phyloP scores from a whole-genome alignment of 805 yeast species.

The Teunomyces gatunensis region DNA sequence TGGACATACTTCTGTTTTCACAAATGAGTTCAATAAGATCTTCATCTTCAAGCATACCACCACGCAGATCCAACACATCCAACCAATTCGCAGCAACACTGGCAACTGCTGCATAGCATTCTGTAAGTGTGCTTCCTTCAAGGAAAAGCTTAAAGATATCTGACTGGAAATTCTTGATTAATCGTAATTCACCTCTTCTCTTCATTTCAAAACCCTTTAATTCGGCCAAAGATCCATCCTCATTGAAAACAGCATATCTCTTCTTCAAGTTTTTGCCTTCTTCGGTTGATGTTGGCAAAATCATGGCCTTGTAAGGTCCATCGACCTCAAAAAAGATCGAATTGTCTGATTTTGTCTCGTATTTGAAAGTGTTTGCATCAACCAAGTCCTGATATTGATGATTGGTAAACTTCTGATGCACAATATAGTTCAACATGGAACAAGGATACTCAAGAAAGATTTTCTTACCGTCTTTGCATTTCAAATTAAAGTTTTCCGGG shows the following conservation, averaged over 20 bases:
- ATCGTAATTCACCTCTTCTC: slow-evolving; percentile 91
- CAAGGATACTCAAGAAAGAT: slow-evolving; percentile 87
- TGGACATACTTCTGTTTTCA: slow-evolving; percentile 94
- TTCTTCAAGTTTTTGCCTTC: slow-evolving; percentile 97
- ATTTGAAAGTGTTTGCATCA: slow-evolving; percentile 65
- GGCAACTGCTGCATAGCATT: slow-evolving; percentile 87
- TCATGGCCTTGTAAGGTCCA: slow-evolving; percentile 98
- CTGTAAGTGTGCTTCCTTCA: slow-evolving; percentile 75
- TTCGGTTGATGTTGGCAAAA: slow-evolving; percentile 93
- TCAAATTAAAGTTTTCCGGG: slow-evolving; percentile 81
- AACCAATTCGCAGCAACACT: slow-evolving; percentile 93
- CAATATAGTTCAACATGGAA: slow-evolving; percentile 90
- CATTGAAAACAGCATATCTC: slow-evolving; percentile 94
- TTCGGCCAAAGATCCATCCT: slow-evolving; percentile 92
- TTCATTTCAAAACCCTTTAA: slow-evolving; percentile 95
- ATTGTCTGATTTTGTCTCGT: slow-evolving; percentile 81
- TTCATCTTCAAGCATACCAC: slow-evolving; percentile 84
- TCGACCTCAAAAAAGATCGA: slow-evolving; percentile 97
- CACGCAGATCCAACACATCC: slow-evolving; percentile 86
- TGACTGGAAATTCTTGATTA: slow-evolving; percentile 92
- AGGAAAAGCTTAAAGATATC: slow-evolving; percentile 89
- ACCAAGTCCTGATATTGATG: slow-evolving; percentile 88
- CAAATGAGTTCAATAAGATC: slow-evolving; percentile 93
- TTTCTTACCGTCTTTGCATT: slow-evolving; percentile 73
- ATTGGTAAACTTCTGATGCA: slow-evolving; percentile 87